phyloP scores from a whole-genome alignment of 495 filamentous ascomycete genomes.

The Amphirosellinia nigrospora region DNA sequence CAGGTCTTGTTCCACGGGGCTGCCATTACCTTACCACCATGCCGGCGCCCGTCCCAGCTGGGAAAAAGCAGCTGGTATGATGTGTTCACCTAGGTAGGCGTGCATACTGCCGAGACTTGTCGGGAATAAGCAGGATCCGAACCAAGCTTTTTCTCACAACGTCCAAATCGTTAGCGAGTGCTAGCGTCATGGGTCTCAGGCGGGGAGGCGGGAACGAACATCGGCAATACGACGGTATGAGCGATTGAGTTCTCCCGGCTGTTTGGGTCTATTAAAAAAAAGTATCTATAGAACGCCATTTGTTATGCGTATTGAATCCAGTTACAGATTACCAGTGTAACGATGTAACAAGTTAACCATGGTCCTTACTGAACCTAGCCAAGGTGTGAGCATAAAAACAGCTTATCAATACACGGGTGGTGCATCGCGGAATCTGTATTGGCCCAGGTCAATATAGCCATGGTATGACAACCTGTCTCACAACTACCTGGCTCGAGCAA shows the following conservation, averaged over 20 bases:
- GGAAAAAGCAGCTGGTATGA: background rate
- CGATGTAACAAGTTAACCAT: background rate
- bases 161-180: background rate
- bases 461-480: background rate
- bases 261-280: too few species aligned
- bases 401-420: background rate
- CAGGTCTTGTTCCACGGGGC: background rate
- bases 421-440: background rate
- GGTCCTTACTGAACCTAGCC: background rate
- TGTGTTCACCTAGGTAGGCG: background rate
- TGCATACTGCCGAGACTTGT: background rate
- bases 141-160: background rate
- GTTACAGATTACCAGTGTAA: background rate
- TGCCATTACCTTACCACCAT: slow-evolving; percentile 6
- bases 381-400: background rate
- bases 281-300: background rate
- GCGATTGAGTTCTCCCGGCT: too few species aligned
- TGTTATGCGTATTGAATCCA: too few species aligned
- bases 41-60: background rate
- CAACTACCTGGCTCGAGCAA: background rate
- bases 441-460: background rate
- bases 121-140: slow-evolving; percentile 8
- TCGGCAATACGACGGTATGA: too few species aligned
- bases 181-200: slow-evolving; percentile 10
- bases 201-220: background rate